Conservation (phyloP, 176 grass and related monocot genomes). For the Areca catechu region DNA sequence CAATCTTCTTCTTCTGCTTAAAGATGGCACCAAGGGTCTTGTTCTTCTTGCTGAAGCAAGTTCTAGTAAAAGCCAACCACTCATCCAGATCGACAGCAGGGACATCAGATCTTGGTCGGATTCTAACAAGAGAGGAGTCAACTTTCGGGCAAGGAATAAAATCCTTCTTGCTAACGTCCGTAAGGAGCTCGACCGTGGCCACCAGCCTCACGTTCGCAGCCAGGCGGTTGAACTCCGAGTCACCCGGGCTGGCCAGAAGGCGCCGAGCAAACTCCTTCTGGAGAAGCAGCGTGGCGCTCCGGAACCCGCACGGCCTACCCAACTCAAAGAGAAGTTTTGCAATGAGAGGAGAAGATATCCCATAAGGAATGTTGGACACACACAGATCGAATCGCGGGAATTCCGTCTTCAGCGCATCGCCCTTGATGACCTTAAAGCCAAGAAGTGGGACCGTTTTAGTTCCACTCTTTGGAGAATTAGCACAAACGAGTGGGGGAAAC, state of each 20-base stretch:
- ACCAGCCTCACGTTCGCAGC: slow-evolving; percentile 57
- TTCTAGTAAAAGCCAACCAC: slow-evolving; percentile 75
- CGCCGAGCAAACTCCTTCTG: slow-evolving; percentile 83
- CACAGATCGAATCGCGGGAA: slow-evolving; percentile 67
- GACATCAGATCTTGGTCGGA: slow-evolving; percentile 21
- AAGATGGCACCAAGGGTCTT: slow-evolving; percentile 87
- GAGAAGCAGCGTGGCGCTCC: slow-evolving; percentile 58
- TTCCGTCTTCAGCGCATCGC: slow-evolving; percentile 52
- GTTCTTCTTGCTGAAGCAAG: slow-evolving; percentile 78
- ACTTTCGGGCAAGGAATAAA: slow-evolving; percentile 74
- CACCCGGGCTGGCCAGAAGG: slow-evolving; percentile 41
- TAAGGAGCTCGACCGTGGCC: slow-evolving; percentile 38
- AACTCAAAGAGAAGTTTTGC: slow-evolving; percentile 62
- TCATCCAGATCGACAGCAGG: slow-evolving; percentile 34
- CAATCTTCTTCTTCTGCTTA: slow-evolving; percentile 80
- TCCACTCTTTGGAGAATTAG: slow-evolving; percentile 21
- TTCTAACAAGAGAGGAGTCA: slow-evolving; percentile 76
- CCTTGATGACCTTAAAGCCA: slow-evolving; percentile 41
- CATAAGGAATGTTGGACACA: slow-evolving; percentile 83
- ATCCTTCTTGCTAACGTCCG: slow-evolving; percentile 75
- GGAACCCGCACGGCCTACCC: slow-evolving; percentile 31
- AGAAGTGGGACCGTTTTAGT: background rate
- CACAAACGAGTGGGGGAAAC: slow-evolving; percentile 31
- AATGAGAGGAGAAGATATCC: slow-evolving; percentile 74
- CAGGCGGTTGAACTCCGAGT: slow-evolving; percentile 80